These are phyloP conservation scores for Discostella stelligeroides DNA, from an alignment of 108 stramenopile species.

Conservation along the genomic window DNA sequence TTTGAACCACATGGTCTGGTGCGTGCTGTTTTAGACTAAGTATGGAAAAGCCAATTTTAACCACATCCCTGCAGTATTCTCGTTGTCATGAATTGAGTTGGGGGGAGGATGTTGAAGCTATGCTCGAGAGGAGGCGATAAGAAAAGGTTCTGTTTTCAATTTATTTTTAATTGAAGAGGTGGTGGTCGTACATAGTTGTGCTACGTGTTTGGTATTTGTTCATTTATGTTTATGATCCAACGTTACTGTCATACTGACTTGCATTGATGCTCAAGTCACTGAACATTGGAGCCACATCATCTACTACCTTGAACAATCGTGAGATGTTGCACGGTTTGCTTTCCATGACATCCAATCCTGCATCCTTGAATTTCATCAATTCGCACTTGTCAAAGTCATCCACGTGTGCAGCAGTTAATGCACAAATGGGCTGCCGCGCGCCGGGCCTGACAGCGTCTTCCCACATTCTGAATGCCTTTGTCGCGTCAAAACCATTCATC, in stretches of 20 bases:
- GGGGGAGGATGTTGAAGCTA: too few relatives aligned
- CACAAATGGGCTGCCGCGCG: conserved; percentile 89
- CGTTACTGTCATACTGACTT: conserved; percentile 46
- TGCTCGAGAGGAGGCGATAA: too few relatives aligned
- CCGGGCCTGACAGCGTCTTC: conserved; percentile 85
- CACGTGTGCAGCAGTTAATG: conserved; percentile 84
- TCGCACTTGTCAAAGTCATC: conserved; percentile 87
- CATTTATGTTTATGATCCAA: too few relatives aligned
- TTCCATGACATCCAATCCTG: conserved; percentile 91
- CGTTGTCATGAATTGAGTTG: too few relatives aligned
- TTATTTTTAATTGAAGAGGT: too few relatives aligned
- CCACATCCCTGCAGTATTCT: too few relatives aligned
- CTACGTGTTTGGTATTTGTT: too few relatives aligned
- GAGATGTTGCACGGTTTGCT: conserved; percentile 91
- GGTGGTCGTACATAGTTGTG: too few relatives aligned
- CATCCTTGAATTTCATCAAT: conserved; percentile 90
- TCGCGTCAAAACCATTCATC: conserved; percentile 93
- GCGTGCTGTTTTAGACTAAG: too few relatives aligned
- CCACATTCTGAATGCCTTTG: conserved; percentile 83
- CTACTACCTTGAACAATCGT: conserved; percentile 88
- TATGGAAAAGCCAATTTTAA: too few relatives aligned
- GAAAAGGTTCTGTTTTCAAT: too few relatives aligned
- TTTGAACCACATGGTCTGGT: too few relatives aligned
- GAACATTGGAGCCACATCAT: conserved; percentile 93
- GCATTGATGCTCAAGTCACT: conserved; percentile 86